Base-by-base conservation (phyloP, 106 monocot species). In the Phalaenopsis aphrodite region DNA sequence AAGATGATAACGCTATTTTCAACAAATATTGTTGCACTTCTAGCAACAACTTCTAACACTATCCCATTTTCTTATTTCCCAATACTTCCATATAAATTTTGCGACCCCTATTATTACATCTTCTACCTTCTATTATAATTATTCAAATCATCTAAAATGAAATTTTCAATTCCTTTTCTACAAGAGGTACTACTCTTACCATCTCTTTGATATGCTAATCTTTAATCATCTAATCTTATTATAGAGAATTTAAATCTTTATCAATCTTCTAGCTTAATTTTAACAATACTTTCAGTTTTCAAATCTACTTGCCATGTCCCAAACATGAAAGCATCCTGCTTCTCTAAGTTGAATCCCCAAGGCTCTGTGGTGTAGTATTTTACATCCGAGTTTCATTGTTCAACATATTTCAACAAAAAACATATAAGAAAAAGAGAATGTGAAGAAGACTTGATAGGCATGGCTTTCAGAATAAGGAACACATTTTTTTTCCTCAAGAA, bases 231-330 rank as follows among this genome's bases (percentile, higher is more conserved):
- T 21, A 69, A 11, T 69, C 39, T 38, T 4, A 69, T 23, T 69
- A 37, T 10, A 14, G 69, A 69, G 69, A 69, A 69, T 69, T 39
- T 69, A 69, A 69, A 69, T 69, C 69, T 38, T 4, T 69, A 39
- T 69, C 23, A 12, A 69, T 39, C 14, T 69, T 69, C 14, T 66
- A 66, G 24, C 69, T 39, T 16, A 36, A 39, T 69, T 69, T 69
- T 39, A 69, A 14, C 69, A 69, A 14, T 69, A 69, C 14, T 69
- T 69, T 14, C 39, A 69, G 9, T 2, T 69, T 69, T 39, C 23
- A 41, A 38, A 38, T 69, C 69, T 69, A 38, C 4, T 69, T 69
- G 38, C 16, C n/a, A 39, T 69, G 38, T 39, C 69, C 3, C 69
- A 69, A 69, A 69, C 69, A 69, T 39, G 12, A 11, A 12, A 39